Base-by-base conservation (phyloP, 2,329 filamentous ascomycete genomes). In the Juglanconis sp. region DNA sequence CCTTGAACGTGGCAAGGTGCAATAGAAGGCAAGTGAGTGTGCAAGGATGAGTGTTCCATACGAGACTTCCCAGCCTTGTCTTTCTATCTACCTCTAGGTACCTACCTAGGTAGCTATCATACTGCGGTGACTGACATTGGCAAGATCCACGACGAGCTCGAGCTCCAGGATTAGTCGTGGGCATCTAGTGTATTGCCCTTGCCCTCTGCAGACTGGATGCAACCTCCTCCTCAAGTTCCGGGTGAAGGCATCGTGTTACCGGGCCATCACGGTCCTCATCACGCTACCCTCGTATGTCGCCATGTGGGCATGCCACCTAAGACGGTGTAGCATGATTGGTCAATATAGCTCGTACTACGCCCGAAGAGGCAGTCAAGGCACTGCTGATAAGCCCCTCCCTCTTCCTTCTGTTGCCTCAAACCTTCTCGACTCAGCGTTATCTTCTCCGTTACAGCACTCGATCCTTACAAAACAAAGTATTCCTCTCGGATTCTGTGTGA, bases 181-280 rank as follows among this genome's bases (percentile, higher is more conserved):
- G 17, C 17, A 17, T 70, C 66, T 68, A 70, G 64, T 61, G 67
- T 53, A 17, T 10, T 31, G 8, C 9, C 6, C 55, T 30, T 30
- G 50, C 5, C 38, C 38, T 10, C 4, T 13, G 38, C 38, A 42
- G n/a, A 10, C n/a, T 10, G n/a, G 10, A 42, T 42, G 10, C 38
- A 6, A 15, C 2, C 38, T 15, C 10, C 38, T 38, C 35, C 35
- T 38, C 35, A 7, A 38, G 11, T 8, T 38, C 10, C 4, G n/a
- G 5, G 38, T 42, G 38, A 13, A 42, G 38, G 38, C 10, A 42
- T 42, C 38, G 17, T 17, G 17, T 17, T 17, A 17, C 17, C 17
- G 17, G 38, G 38, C 38, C 38, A 42, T 15, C 38, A 42, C 38
- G 38, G 38, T 42, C 9, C 38, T 42, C 38, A 42, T 42, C 38